These are phyloP conservation scores for Beverwykella pulmonaria DNA, from an alignment of 495 filamentous ascomycete species.

Conservation along the genomic window DNA sequence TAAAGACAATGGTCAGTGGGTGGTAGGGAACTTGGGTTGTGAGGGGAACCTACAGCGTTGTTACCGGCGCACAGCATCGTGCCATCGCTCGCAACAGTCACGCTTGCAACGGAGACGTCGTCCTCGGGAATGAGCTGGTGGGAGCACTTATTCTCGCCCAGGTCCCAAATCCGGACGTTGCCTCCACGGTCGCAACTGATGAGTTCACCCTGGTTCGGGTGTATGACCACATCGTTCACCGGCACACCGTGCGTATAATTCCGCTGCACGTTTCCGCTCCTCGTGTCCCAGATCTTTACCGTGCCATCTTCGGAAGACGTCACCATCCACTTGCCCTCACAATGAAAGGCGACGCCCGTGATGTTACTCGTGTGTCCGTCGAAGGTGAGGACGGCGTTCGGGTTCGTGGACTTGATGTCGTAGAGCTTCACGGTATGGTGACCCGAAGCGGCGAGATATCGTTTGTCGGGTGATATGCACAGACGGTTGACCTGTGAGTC, in stretches of 20 bases:
- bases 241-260: slow-evolving; percentile 86
- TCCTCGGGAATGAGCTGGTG: slow-evolving; percentile 97
- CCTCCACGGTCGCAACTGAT: slow-evolving; percentile 93
- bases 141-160: slow-evolving; percentile 94
- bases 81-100: slow-evolving; percentile 94
- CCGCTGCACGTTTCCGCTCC: slow-evolving; percentile 81
- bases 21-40: neutral
- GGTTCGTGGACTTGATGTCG: slow-evolving; percentile 95
- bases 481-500: slow-evolving; percentile 98
- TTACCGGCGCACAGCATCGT: slow-evolving; percentile 94
- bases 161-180: slow-evolving; percentile 93
- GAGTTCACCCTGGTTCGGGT: slow-evolving; percentile 96
- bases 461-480: slow-evolving; percentile 97
- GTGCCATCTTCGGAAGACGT: slow-evolving; percentile 96
- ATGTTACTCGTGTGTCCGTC: slow-evolving; percentile 95
- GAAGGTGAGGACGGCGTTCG: slow-evolving; percentile 86
- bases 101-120: slow-evolving; percentile 86
- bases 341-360: slow-evolving; percentile 95
- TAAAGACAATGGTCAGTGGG: neutral
- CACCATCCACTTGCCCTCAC: slow-evolving; percentile 99
- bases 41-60: slow-evolving; percentile 65
- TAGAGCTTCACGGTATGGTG: slow-evolving; percentile 95
- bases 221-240: slow-evolving; percentile 96
- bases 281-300: slow-evolving; percentile 98
- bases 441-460: slow-evolving; percentile 90